Base-by-base conservation (phyloP, 768 basidiomycete species). In the Chalciporus piperatus region DNA sequence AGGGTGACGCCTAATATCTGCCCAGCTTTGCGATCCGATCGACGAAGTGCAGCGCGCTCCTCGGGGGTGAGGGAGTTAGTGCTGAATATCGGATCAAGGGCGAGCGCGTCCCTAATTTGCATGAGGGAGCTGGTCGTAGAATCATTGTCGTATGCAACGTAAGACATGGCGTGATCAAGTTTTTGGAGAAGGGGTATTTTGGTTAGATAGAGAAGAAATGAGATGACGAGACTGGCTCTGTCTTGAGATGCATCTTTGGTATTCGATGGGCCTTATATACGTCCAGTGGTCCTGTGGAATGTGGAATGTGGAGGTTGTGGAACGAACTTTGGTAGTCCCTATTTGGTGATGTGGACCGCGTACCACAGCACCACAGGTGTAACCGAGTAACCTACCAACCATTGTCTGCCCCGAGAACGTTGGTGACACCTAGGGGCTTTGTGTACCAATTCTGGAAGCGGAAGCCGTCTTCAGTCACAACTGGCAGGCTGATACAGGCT, bases 11-110 rank as follows among this genome's bases (percentile, higher is more conserved):
- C 58, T 11, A 59, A 46, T 11, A 59, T 33, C 30, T 51, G 47
- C 6, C 45, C 55, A n/a, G 58, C 58, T 41, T 59, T 59, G 22
- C 48, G 37, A 38, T 59, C 48, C 22, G 58, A 59, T 20, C 44
- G 43, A 37, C 51, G 37, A 8, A 53, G 14, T 5, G 55, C 58
- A 14, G 56, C 33, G 23, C 55, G 55, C 33, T 51, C 45, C 14
- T 47, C 45, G 3, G 22, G 33, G n/a, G 45, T 50, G 16, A 59
- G 51, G 22, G 41, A 25, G 38, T 59, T 47, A 22, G 55, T 49
- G 10, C 33, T 47, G 43, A 41, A 37, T 2, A 13, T 38, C 10
- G 33, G 38, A 17, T 51, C 41, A 22, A 45, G 45, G 30, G 32
- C 33, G 7, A 33, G 35, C 22, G 41, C 19, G 20, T 51, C 30